Evolutionary conservation across 1,139 yeast genomes (phyloP), one percentile per base, ranked within the genome.

Genomic region (Candida sanyaensis): DNA sequence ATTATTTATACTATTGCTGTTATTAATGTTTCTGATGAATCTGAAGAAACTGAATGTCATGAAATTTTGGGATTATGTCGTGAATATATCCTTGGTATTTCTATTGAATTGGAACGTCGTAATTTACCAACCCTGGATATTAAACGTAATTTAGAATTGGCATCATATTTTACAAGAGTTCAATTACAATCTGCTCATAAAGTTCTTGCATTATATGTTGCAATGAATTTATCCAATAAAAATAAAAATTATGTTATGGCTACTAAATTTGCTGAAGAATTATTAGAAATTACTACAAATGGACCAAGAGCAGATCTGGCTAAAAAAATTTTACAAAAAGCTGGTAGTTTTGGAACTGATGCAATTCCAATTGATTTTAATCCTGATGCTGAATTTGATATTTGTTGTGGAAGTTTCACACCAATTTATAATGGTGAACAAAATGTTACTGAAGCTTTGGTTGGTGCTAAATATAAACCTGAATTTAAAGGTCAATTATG

Each of bases 231-330:
- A 71, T 83, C 95, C 33, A 90, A 88, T 77, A 88, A 88, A 63
- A 78, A 86, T 65, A 91, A 91, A 68, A 93, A 95, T 69, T 92
- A 71, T 69, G 87, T 92, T 7, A 82, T 89, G 56, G 97, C 99
- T 1, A 84, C 96, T 7, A 84, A 84, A 62, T 95, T 95, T 75
- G 99, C 99, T 1, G 77, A 80, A 31, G 92, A 90, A 68, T 85
- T 88, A 61, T 75, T 95, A 62, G 78, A 81, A 57, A 75, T 90
- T 47, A 80, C 82, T 45, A 62, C 85, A 1, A 65, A 80, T 17
- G 97, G 97, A 24, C 79, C 92, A 40, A 84, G 91, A 65, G 93
- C 96, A 17, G 97, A 91, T 48, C 92, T 87, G 68, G 98, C 97
- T 3, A 80, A 77, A 53, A 90, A 88, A 69, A 81, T 92, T 58